phyloP scores from a whole-genome alignment of 1,284 basidiomycete species.

The Ceratobasidium sp. region DNA sequence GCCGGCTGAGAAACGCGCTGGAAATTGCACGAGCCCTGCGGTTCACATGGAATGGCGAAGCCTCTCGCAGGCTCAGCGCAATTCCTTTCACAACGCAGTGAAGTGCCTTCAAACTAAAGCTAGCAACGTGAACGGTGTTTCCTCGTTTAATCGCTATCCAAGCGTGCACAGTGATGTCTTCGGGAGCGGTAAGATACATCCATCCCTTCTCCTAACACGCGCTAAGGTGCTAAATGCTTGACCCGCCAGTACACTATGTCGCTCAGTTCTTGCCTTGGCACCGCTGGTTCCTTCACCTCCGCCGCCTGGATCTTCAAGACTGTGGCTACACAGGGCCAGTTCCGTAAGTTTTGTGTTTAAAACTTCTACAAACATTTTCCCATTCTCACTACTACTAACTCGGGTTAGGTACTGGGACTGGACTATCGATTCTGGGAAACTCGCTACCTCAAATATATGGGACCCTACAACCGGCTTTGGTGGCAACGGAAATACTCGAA shows the following conservation, averaged over 20 bases:
- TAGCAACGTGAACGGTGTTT: background rate
- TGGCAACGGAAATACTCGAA: constrained; percentile 29
- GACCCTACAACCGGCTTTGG: constrained; percentile 26
- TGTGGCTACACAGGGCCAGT: constrained; percentile 33
- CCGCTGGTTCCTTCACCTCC: constrained; percentile 25
- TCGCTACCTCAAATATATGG: constrained; percentile 30
- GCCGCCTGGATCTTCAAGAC: constrained; percentile 28
- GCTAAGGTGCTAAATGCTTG: background rate
- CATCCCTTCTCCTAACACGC: background rate
- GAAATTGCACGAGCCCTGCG: constrained; percentile 10
- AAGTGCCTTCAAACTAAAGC: constrained; percentile 29
- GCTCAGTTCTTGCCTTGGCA: constrained; percentile 36
- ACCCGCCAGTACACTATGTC: constrained; percentile 10
- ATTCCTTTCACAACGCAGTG: constrained; percentile 28
- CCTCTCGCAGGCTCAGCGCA: constrained; percentile 26
- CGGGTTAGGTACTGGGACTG: constrained; percentile 32
- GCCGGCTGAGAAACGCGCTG: constrained; percentile 5
- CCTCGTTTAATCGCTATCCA: constrained; percentile 15
- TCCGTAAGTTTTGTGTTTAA: constrained; percentile 8
- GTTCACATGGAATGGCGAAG: constrained; percentile 31
- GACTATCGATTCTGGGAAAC: constrained; percentile 34
- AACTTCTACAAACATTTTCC: background rate
- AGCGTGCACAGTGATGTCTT: constrained; percentile 31
- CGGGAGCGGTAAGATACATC: constrained; percentile 11
- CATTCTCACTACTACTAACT: background rate